Evolutionary conservation across 192 early-diverging fungal genomes (phyloP).

Genomic region (Coemansia sp.): DNA sequence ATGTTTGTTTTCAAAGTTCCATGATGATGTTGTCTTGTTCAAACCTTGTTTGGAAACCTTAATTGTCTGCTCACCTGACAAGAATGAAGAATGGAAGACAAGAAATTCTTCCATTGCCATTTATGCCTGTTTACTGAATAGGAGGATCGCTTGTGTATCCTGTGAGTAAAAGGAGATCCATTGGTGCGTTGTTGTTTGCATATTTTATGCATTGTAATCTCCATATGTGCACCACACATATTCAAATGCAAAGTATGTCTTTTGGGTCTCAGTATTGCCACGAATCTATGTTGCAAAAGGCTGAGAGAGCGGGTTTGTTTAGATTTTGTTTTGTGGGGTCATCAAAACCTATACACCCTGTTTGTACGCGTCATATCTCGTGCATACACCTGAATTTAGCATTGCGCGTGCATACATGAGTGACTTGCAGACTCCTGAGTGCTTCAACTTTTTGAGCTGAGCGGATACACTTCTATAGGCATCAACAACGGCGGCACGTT

Average conservation of each 20-base stretch:
- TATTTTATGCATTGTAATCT: background rate
- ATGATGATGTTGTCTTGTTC: background rate
- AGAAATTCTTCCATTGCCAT: background rate
- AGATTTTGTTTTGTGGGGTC: background rate
- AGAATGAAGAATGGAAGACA: background rate
- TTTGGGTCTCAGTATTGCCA: background rate
- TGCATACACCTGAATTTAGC: background rate
- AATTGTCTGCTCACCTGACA: background rate
- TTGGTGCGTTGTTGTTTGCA: background rate
- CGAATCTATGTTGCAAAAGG: background rate
- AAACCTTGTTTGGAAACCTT: background rate
- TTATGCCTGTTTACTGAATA: background rate
- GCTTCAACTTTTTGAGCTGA: background rate
- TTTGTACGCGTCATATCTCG: background rate
- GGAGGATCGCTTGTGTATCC: background rate
- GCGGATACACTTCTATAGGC: background rate
- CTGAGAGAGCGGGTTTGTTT: background rate
- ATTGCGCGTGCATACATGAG: background rate
- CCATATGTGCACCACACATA: conserved; percentile 1
- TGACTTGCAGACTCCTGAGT: background rate
- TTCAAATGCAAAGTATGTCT: background rate
- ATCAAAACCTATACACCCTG: background rate
- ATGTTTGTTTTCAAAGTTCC: background rate
- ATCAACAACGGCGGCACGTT: background rate
- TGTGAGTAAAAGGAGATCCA: background rate